Conservation (phyloP, 2,329 filamentous ascomycete genomes). For the Ophidiomyces ophidiicola region DNA sequence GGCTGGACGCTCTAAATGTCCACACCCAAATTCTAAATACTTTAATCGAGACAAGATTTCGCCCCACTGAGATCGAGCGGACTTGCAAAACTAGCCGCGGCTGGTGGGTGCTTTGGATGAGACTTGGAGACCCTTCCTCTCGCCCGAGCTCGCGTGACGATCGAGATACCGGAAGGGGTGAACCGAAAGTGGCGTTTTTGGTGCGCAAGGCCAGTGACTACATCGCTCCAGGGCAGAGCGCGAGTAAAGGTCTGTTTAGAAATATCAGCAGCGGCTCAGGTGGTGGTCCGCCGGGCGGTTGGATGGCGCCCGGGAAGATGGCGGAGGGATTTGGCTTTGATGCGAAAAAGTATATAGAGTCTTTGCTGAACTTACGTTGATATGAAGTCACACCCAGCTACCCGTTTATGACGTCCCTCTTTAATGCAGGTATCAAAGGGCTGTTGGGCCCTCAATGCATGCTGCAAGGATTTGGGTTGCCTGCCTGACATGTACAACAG, state of each 20-base stretch:
- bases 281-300: slow-evolving; percentile 11
- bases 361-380: slow-evolving; percentile 34
- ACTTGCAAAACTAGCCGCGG: slow-evolving; percentile 52
- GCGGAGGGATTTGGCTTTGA: slow-evolving; percentile 38
- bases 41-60: slow-evolving; percentile 39
- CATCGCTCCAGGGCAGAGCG: slow-evolving; percentile 22
- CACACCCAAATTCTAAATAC: slow-evolving; percentile 49
- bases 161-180: slow-evolving; percentile 5
- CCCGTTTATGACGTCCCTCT: no score
- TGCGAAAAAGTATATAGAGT: slow-evolving; percentile 37
- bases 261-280: slow-evolving; percentile 29
- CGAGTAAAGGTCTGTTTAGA: slow-evolving; percentile 26
- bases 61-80: slow-evolving; percentile 42
- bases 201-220: slow-evolving; percentile 36
- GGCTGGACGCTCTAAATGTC: slow-evolving; percentile 50
- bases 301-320: slow-evolving; percentile 25
- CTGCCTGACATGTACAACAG: no score
- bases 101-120: slow-evolving; percentile 58
- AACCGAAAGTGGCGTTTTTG: slow-evolving; percentile 34
- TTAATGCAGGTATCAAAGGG: no score
- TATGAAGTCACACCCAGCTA: slow-evolving; percentile 15
- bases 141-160: background rate
- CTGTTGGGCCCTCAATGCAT: no score
- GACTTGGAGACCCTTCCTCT: slow-evolving; percentile 25
- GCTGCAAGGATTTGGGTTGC: no score